Conservation (phyloP, 257 asterid species). For the Marsdenia floribunda region DNA sequence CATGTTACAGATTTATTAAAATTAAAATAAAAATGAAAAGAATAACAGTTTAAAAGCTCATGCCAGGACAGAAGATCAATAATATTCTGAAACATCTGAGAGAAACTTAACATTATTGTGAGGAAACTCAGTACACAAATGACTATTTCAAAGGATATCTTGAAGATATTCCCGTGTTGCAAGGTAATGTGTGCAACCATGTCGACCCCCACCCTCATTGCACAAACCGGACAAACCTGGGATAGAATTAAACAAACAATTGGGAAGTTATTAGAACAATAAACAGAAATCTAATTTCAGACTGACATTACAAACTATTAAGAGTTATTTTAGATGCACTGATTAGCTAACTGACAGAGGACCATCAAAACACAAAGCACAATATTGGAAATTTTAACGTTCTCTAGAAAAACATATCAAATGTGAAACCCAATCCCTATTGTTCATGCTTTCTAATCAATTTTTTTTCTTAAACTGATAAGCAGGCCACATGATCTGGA, state of each 20-base stretch:
- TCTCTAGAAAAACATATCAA: not conserved
- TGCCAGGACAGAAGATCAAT: not conserved
- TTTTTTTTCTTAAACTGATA: not conserved
- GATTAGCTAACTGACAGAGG: not conserved
- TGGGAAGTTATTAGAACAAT: not conserved
- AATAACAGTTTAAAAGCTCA: not conserved
- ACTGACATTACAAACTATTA: not conserved
- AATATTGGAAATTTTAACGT: not conserved
- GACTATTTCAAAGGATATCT: constrained; percentile 62
- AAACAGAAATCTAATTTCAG: not conserved
- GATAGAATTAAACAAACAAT: constrained; percentile 14
- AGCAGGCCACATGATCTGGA: not conserved
- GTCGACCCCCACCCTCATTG: constrained; percentile 85
- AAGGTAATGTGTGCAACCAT: constrained; percentile 93
- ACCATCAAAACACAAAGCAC: not conserved
- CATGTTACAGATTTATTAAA: not conserved
- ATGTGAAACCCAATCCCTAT: not conserved
- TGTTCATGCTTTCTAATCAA: not conserved
- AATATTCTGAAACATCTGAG: too few relatives aligned
- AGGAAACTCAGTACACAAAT: not conserved
- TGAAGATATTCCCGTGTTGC: constrained; percentile 82
- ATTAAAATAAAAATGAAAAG: too few relatives aligned
- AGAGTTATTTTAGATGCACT: not conserved
- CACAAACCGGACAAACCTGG: constrained; percentile 96
- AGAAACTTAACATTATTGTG: not conserved